Conservation (phyloP, 345 rosid genomes). For the Corymbia maculata region DNA sequence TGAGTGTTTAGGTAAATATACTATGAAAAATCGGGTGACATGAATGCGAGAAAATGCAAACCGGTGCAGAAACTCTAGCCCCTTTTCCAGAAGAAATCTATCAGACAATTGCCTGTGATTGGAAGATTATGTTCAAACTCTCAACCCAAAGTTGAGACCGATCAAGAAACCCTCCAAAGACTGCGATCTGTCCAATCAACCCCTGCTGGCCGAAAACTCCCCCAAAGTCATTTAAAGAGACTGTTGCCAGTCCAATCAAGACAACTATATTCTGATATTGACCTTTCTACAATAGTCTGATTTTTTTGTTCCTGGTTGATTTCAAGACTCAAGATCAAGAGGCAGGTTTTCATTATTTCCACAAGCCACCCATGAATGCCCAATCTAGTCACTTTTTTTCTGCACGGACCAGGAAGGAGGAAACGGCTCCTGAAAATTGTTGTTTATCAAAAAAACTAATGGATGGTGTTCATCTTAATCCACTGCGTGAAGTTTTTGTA, state of each 20-base stretch:
- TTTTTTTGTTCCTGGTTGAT: neutral
- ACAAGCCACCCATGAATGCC: neutral
- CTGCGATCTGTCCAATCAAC: neutral
- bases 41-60: neutral
- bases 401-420: neutral
- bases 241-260: neutral
- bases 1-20: neutral
- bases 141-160: neutral
- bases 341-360: neutral
- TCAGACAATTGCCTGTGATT: neutral
- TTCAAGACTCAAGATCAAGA: neutral
- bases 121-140: neutral
- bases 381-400: neutral
- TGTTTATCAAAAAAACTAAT: neutral
- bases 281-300: neutral
- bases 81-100: neutral
- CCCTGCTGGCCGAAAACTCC: neutral
- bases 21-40: neutral
- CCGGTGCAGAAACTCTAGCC: neutral
- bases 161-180: neutral
- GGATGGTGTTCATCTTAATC: neutral
- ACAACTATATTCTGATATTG: neutral
- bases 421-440: neutral
- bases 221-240: neutral
- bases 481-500: neutral